Conservation (phyloP, 108 stramenopile genomes). For the Nitzschia sp. region DNA sequence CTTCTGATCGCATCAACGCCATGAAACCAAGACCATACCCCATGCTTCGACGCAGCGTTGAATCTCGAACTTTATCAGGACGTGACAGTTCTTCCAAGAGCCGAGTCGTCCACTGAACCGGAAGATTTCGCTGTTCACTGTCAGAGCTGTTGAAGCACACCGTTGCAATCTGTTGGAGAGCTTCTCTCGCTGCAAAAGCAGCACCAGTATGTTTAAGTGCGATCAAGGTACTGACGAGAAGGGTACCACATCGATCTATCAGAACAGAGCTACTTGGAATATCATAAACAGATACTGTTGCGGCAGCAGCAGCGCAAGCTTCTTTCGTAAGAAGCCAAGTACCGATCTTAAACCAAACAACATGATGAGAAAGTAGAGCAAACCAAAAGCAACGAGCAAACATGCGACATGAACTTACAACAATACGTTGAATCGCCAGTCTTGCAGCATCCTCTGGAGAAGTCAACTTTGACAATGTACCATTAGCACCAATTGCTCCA, state of each 20-base stretch:
- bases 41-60: conserved; percentile 61
- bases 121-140: conserved; percentile 21
- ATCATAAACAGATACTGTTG: conserved; percentile 15
- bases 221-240: conserved; percentile 52
- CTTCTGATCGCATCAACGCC: conserved; percentile 55
- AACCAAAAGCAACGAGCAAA: background rate
- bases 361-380: background rate
- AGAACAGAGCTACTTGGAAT: conserved; percentile 3
- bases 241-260: conserved; percentile 35
- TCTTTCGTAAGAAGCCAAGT: conserved; percentile 72
- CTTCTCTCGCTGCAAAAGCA: conserved; percentile 59
- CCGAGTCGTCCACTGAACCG: conserved; percentile 35
- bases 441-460: conserved; percentile 13
- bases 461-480: conserved; percentile 46
- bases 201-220: conserved; percentile 73
- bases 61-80: conserved; percentile 53
- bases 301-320: conserved; percentile 42
- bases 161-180: conserved; percentile 51
- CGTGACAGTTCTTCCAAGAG: conserved; percentile 49
- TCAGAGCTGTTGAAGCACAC: conserved; percentile 18
- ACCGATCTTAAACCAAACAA: conserved; percentile 34
- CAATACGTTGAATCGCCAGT: conserved; percentile 54
- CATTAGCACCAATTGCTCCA: conserved; percentile 72
- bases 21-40: conserved; percentile 72
- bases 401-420: conserved; percentile 24